These are phyloP conservation scores for Colletotrichum tamarilloi DNA, from an alignment of 2,329 filamentous ascomycete genomes.

Conservation along the genomic window DNA sequence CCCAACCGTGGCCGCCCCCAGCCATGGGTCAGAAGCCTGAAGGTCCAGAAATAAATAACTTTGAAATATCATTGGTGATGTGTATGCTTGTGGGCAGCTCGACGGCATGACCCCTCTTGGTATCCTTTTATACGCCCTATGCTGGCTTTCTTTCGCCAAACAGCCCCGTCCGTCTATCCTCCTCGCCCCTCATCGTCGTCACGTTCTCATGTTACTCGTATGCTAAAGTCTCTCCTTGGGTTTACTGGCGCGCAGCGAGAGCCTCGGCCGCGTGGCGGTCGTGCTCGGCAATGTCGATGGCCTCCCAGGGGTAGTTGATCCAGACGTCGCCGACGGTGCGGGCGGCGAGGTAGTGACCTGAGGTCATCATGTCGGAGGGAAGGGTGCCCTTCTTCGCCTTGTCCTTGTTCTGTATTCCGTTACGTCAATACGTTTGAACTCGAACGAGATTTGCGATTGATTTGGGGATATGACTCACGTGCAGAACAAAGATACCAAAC, in stretches of 20 bases:
- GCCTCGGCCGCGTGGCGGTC: constrained; percentile 72
- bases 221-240: neutral
- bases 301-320: constrained; percentile 99
- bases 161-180: constrained; percentile 17
- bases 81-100: constrained; percentile 29
- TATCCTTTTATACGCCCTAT: constrained; percentile 24
- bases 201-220: constrained; percentile 16
- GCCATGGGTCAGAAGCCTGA: neutral
- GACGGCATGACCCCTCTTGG: constrained; percentile 21
- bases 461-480: constrained; percentile 66
- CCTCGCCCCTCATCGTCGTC: neutral
- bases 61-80: constrained; percentile 29
- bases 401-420: constrained; percentile 85
- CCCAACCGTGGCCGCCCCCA: no score
- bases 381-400: constrained; percentile 93
- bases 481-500: constrained; percentile 95
- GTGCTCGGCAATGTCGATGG: constrained; percentile 92
- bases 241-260: constrained; percentile 43
- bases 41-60: neutral
- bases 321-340: constrained; percentile 92
- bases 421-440: constrained; percentile 25
- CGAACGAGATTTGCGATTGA: neutral
- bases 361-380: constrained; percentile 79
- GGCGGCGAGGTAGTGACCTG: constrained; percentile 84
- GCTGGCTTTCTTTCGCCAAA: neutral